Evolutionary conservation across 805 yeast species (phyloP), one percentile per base, ranked within the genome.

Genomic region (Ogataea salicorniae): DNA sequence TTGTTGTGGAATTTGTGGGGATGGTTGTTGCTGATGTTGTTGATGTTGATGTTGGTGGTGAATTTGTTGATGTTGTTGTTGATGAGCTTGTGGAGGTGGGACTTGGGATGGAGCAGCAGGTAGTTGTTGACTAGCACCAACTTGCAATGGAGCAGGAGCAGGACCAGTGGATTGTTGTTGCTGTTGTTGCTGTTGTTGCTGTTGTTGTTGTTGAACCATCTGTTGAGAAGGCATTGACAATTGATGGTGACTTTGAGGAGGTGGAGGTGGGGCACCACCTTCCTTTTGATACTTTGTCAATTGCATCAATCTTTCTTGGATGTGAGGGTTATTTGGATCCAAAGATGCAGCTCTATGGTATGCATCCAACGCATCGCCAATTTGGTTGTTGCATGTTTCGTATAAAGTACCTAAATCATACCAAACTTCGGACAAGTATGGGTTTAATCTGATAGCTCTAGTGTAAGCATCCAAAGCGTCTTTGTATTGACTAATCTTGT

Each of bases 391-490:
- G 71, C 99, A 94, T 34, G 97, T 89, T 69, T 94, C 99, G 67
- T 94, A 94, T 38, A 94, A 72, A 6, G 98, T 94, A 49, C 99
- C 99, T 62, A 94, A 77, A 69, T 94, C 99, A 69, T 94, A 94
- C 99, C 99, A 94, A 23, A 94, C 99, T 68, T 94, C 99, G 50
- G 94, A 82, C 55, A 94, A 86, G 72, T 91, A 91, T 15, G 99
- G 99, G 59, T 94, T 94, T 60, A 94, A 78, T 58, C 97, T 77
- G 51, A 94, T 94, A 11, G 99, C 99, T 47, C 98, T 76, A 7
- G 98, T 91, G 70, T 94, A 94, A 15, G 99, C 99, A 66, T 94
- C 98, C 54, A 94, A 74, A 2, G 99, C 99, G 65, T 94, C 99
- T 48, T 96, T 77, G 70, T 88, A 94, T 71, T 94, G 99, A 48